These are phyloP conservation scores for Akanthomyces dipterigenus DNA, from an alignment of 2,329 filamentous ascomycete species.

Conservation along the genomic window DNA sequence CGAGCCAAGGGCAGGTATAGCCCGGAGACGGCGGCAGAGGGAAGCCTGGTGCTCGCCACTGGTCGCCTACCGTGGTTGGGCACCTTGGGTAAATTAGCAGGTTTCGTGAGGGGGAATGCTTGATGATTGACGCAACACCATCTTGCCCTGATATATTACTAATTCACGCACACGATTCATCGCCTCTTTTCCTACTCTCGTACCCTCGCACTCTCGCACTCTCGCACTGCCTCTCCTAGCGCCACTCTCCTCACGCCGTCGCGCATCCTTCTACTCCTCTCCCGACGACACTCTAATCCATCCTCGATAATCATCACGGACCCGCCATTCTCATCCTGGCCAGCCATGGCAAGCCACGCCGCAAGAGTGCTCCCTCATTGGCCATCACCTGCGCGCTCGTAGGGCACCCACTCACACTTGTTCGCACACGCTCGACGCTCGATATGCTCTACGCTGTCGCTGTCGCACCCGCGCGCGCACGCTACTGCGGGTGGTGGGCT, in stretches of 20 bases:
- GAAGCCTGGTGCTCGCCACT: too few species aligned
- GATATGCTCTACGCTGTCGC: not conserved
- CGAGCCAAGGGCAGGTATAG: too few species aligned
- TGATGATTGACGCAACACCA: not conserved
- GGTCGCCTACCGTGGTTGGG: too few species aligned
- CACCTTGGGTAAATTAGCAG: too few species aligned
- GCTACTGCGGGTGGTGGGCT: slow-evolving; percentile 9
- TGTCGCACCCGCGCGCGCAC: slow-evolving; percentile 11
- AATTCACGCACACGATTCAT: not conserved
- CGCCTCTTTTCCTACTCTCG: not conserved
- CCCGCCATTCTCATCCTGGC: slow-evolving; percentile 1
- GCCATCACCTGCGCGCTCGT: not conserved
- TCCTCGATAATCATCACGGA: slow-evolving; percentile 1
- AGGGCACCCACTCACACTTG: slow-evolving; percentile 1
- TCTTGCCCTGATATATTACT: not conserved
- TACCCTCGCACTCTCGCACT: not conserved
- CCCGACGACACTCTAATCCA: not conserved
- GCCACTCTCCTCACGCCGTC: not conserved
- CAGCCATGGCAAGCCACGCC: not conserved
- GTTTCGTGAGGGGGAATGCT: too few species aligned
- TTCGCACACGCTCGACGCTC: slow-evolving; percentile 1
- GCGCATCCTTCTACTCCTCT: not conserved
- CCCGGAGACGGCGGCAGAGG: too few species aligned
- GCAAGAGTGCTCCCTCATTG: not conserved
- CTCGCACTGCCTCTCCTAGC: not conserved